phyloP scores from a whole-genome alignment of 2,329 filamentous ascomycete genomes.

The Diaporthe sp. region DNA sequence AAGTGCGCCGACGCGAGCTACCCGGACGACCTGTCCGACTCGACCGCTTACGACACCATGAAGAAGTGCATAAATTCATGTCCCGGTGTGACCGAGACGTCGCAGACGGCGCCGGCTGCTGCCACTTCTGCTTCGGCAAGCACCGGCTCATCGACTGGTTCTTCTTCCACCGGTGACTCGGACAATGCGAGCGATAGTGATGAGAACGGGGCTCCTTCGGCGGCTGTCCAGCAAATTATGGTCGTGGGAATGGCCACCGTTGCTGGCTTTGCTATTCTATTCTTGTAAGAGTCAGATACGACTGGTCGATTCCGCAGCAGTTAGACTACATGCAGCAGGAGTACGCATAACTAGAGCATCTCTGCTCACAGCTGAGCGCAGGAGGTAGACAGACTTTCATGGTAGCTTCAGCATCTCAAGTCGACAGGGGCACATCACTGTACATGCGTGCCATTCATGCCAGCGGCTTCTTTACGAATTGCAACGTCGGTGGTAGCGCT shows the following conservation, averaged over 20 bases:
- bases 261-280: neutral
- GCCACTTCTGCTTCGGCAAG: neutral
- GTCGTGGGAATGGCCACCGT: slow-evolving; percentile 3
- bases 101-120: neutral
- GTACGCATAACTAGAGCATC: neutral
- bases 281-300: neutral
- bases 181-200: neutral
- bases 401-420: neutral
- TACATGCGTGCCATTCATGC: neutral
- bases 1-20: slow-evolving; percentile 12
- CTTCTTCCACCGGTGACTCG: neutral
- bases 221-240: neutral
- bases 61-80: neutral
- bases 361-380: neutral
- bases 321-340: too few relatives aligned
- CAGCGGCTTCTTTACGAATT: neutral
- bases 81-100: slow-evolving; percentile 5
- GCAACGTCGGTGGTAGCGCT: neutral
- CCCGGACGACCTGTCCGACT: neutral
- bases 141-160: neutral
- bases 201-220: neutral
- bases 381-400: neutral
- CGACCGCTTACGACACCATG: slow-evolving; percentile 38
- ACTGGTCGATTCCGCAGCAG: neutral
- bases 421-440: neutral